Base-by-base conservation (phyloP, 2,329 filamentous ascomycete genomes). In the Verticillium nubilum region DNA sequence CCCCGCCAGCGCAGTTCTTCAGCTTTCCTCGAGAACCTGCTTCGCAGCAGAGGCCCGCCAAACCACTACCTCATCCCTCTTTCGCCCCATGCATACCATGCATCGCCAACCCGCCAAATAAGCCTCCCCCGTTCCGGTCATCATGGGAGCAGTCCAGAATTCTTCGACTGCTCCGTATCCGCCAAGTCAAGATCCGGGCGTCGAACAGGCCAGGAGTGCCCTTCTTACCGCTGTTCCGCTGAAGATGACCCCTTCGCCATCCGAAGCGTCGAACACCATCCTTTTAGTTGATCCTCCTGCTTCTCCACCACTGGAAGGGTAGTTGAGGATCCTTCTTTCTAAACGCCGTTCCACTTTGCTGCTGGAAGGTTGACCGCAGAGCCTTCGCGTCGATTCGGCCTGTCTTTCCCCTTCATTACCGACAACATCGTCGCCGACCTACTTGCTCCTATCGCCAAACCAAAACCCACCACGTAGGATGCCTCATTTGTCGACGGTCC, bases 331-430 rank as follows among this genome's bases (percentile, higher is more conserved):
- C n/a, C 52, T 54, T 54, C 9, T 19, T 47, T 47, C 28, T 23
- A 15, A 47, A 56, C 54, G 54, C 54, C 54, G 54, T 47, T 47
- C 37, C 54, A 17, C 33, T 47, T 54, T 28, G 37, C 50, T 26
- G 28, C 26, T 56, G 54, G 19, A 26, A 26, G 54, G 54, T 56
- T 31, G 54, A 56, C 37, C 50, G 31, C 50, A 59, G 47, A 53
- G 60, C 58, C 65, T 47, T 66, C 35, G 64, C 63, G 63, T 62
- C 57, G 66, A 61, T 59, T 61, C 42, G 42, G n/a, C 5, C 4
- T 6, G 29, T 13, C n/a, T 10, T 12, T 19, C 42, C 19, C 42
- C n/a, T 47, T 25, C 19, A 12, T 3, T 13, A 6, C 17, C 42
- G 29, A 31, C 29, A 31, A 31, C 29, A 31, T 9, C n/a, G 19